A percentile compares a stretch with the other conserved stretches of the same genome.
Evolutionary conservation across 306 rosid genomes (phyloP).

Genomic region (Citrullus mucosospermus): DNA sequence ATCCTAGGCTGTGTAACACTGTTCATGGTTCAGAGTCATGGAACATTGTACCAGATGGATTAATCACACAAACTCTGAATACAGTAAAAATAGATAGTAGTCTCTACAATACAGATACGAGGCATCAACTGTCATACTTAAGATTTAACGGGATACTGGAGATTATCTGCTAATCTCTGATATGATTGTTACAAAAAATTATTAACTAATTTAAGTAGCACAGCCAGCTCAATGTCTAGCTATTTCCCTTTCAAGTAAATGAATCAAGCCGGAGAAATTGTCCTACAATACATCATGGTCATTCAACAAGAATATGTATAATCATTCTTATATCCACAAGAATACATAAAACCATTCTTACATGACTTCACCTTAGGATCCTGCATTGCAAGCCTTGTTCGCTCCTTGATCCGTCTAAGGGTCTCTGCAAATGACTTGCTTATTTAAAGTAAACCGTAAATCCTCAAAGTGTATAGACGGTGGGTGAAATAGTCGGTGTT

Average conservation of each 20-base stretch:
- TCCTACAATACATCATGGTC: neutral
- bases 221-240: neutral
- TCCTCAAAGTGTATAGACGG: neutral
- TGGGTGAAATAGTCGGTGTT: neutral
- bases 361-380: constrained; percentile 99
- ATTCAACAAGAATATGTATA: constrained; percentile 11
- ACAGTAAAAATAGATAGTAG: neutral
- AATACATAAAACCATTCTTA: constrained; percentile 53
- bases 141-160: neutral
- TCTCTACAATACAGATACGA: neutral
- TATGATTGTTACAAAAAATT: neutral
- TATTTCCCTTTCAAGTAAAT: neutral
- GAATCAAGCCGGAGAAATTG: neutral
- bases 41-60: neutral
- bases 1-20: neutral
- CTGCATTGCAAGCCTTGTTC: constrained; percentile 96
- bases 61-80: neutral
- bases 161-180: neutral
- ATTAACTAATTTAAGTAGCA: neutral
- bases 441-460: constrained; percentile 5
- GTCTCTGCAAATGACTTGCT: constrained; percentile 48
- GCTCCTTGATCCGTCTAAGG: constrained; percentile 63
- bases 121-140: neutral
- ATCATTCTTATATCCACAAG: constrained; percentile 52
- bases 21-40: neutral